Conservation (phyloP, 2,329 filamentous ascomycete genomes). For the Xylaria sp. region DNA sequence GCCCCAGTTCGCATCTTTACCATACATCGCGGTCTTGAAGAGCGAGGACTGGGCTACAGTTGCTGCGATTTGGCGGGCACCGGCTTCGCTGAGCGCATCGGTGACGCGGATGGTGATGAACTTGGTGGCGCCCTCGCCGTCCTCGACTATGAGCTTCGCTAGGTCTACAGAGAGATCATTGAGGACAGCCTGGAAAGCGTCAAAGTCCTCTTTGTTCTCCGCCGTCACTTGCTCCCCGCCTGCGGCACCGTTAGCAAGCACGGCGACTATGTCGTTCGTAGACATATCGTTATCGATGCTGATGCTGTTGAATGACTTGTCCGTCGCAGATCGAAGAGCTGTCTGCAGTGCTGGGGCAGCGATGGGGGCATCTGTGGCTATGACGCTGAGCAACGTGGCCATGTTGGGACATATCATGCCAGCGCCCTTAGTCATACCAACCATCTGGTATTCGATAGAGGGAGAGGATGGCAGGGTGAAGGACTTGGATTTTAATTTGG, state of each 20-base stretch:
- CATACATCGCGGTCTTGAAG: constrained; percentile 97
- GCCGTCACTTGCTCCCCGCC: constrained; percentile 73
- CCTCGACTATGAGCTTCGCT: constrained; percentile 91
- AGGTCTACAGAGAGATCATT: constrained; percentile 84
- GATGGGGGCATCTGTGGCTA: constrained; percentile 91
- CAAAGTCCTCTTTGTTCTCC: constrained; percentile 69
- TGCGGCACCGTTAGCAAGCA: constrained; percentile 95
- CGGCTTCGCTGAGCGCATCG: constrained; percentile 74
- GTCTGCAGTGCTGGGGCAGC: constrained; percentile 72
- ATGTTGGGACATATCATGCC: constrained; percentile 99
- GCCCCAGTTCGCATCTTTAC: constrained; percentile 98
- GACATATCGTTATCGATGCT: constrained; percentile 97
- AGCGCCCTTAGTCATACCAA: constrained; percentile 96
- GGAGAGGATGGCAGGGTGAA: constrained; percentile 88
- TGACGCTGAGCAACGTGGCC: constrained; percentile 91
- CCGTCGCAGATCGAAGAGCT: constrained; percentile 78
- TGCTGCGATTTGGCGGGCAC: constrained; percentile 82
- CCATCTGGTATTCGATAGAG: constrained; percentile 80
- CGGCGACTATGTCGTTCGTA: constrained; percentile 94
- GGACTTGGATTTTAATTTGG: constrained; percentile 87
- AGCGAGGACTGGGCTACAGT: constrained; percentile 91
- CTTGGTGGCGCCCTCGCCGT: constrained; percentile 97
- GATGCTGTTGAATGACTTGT: constrained; percentile 94
- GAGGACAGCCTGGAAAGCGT: constrained; percentile 76
- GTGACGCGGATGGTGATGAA: constrained; percentile 92